Conservation (phyloP, 768 basidiomycete genomes). For the Suillus luteus region DNA sequence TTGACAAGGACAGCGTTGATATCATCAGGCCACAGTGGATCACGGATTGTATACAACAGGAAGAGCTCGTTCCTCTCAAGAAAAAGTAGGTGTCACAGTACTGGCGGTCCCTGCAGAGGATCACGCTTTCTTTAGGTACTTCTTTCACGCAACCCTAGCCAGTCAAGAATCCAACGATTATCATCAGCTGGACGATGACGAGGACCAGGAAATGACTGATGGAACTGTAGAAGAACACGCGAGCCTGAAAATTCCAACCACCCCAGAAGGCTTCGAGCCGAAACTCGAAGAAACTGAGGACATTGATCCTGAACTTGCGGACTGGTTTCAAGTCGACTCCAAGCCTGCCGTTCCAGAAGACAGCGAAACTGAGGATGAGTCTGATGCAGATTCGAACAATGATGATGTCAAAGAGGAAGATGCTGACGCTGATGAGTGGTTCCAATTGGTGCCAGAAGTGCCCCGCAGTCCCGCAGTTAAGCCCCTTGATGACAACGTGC, state of each 20-base stretch:
- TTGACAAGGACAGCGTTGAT: constrained; percentile 69
- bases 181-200: constrained; percentile 39
- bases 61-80: constrained; percentile 56
- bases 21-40: constrained; percentile 86
- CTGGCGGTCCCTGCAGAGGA: neutral
- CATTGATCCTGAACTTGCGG: constrained; percentile 51
- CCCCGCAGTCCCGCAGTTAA: neutral
- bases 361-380: constrained; percentile 54
- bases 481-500: constrained; percentile 2
- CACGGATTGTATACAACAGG: constrained; percentile 66
- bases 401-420: constrained; percentile 48
- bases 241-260: neutral
- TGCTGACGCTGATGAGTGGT: constrained; percentile 47
- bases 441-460: constrained; percentile 21
- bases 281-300: constrained; percentile 36
- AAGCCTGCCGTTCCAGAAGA: constrained; percentile 28
- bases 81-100: constrained; percentile 55
- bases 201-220: constrained; percentile 29
- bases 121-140: constrained; percentile 52
- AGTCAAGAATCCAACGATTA: constrained; percentile 57
- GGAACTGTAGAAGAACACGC: constrained; percentile 24
- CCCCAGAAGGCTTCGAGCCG: constrained; percentile 13
- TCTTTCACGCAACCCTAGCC: constrained; percentile 68
- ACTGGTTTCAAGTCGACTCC: constrained; percentile 62
- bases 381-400: constrained; percentile 71